phyloP scores from a whole-genome alignment of 257 asterid genomes.

The Lycium barbarum region DNA sequence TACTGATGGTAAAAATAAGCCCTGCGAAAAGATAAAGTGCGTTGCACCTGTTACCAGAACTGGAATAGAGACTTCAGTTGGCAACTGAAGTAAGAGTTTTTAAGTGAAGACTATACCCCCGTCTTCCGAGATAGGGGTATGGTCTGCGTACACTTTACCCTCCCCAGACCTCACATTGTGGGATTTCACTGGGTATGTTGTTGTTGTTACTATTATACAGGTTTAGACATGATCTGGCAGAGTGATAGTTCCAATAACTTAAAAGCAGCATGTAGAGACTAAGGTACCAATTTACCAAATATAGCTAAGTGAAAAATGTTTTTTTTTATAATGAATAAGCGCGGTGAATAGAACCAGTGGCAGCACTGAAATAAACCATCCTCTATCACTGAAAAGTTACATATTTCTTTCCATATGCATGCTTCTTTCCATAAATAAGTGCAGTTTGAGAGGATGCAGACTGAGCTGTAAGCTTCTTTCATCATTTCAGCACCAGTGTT shows the following conservation, averaged over 20 bases:
- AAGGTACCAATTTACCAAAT: not conserved
- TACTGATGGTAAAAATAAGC: conserved; percentile 66
- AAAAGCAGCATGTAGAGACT: not conserved
- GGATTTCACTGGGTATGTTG: no score
- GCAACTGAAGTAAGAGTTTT: conserved; percentile 9
- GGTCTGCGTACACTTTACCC: no score
- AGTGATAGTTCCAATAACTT: not conserved
- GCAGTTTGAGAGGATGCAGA: not conserved
- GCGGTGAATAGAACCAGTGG: not conserved
- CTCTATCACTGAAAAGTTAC: not conserved
- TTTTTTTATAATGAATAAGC: not conserved
- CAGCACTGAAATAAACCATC: not conserved
- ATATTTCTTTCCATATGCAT: not conserved
- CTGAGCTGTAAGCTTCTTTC: not conserved
- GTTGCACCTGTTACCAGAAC: conserved; percentile 25
- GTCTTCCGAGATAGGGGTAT: no score
- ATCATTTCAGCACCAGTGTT: not conserved
- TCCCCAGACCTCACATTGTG: no score
- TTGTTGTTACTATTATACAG: no score
- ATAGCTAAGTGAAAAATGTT: not conserved
- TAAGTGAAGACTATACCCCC: conserved; percentile 19
- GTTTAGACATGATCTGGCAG: conserved; percentile 14
- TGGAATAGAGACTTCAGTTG: conserved; percentile 10
- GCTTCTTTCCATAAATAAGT: not conserved
- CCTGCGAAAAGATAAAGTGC: conserved; percentile 56